Percentiles rank a stretch among this genome's conserved stretches.
These are phyloP conservation scores for Chloranthus sessilifolius DNA, from an alignment of 164 flowering plant genomes.

Conservation along the genomic window DNA sequence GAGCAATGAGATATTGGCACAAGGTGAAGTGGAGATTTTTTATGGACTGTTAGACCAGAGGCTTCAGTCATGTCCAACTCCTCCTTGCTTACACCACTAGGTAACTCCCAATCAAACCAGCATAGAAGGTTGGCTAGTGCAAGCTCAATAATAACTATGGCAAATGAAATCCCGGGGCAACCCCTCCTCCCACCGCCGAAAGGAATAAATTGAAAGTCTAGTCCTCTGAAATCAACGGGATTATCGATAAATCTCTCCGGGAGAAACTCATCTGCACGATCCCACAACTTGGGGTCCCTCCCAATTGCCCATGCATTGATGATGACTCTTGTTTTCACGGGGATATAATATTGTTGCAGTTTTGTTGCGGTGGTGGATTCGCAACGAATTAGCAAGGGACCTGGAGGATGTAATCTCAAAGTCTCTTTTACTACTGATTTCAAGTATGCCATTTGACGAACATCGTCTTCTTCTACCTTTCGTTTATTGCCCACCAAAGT, in stretches of 20 bases:
- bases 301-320: too few relatives aligned
- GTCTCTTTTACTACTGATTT: conserved; percentile 13
- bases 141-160: neutral
- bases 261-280: conserved; percentile 20
- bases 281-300: conserved; percentile 24
- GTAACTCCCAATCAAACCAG: neutral
- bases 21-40: too few relatives aligned
- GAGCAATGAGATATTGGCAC: too few relatives aligned
- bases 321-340: conserved; percentile 23
- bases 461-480: conserved; percentile 1
- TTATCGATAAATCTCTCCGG: conserved; percentile 29
- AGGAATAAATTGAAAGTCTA: conserved; percentile 24
- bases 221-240: conserved; percentile 17
- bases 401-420: conserved; percentile 34
- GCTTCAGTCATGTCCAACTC: neutral
- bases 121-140: neutral
- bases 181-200: too few relatives aligned
- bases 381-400: conserved; percentile 27
- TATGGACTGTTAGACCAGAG: neutral
- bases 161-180: conserved; percentile 25
- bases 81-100: neutral
- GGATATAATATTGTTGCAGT: conserved; percentile 20
- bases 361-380: conserved; percentile 16
- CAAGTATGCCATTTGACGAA: neutral
- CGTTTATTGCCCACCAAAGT: neutral